Base-by-base conservation (phyloP, 1,284 basidiomycete species). In the Fomitopsis palustris region DNA sequence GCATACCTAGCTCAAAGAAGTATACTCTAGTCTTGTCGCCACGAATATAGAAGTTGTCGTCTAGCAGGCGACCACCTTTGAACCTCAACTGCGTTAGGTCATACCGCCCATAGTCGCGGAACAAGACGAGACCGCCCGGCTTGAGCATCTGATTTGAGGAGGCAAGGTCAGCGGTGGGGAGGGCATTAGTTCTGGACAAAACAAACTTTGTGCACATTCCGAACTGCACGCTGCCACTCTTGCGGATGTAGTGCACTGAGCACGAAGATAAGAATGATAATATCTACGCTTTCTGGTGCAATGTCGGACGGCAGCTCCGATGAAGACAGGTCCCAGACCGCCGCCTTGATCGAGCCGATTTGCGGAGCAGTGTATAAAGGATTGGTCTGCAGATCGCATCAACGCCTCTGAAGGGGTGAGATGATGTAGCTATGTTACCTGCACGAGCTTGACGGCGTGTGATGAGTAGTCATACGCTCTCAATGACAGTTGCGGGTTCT, bases 21-120 rank as follows among this genome's bases (percentile, higher is more conserved):
- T 97, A 98, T 0, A 98, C 96, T 37, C 97, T 81, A 0, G 96
- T 99, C 64, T 96, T 96, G 74, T 99, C 96, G 1, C 96, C 96
- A 52, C 96, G 84, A 54, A 96, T 89, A 69, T 98, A 98, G 64
- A 96, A 92, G 71, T 96, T 96, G 54, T 96, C 94, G 41, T 93
- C 90, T 16, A 99, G 81, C 63, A 99, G 81, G 31, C 97, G 81
- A 2, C 90, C 87, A 19, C 85, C 83, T 74, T 94, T 96, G 81
- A 99, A 98, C 4, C 97, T 82, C 25, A 99, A 78, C 74, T 99
- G 96, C 1, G 95, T 92, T 54, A 95, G 83, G 72, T 99, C 97
- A 71, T 98, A 85, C 27, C 97, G 84, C 0, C 95, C 97, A 69
- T 99, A 99, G 72, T 99, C 97, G 6, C 97, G 86, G 62, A 99